These are phyloP conservation scores for Silene conica DNA, from an alignment of 148 eudicot species.

Conservation along the genomic window DNA sequence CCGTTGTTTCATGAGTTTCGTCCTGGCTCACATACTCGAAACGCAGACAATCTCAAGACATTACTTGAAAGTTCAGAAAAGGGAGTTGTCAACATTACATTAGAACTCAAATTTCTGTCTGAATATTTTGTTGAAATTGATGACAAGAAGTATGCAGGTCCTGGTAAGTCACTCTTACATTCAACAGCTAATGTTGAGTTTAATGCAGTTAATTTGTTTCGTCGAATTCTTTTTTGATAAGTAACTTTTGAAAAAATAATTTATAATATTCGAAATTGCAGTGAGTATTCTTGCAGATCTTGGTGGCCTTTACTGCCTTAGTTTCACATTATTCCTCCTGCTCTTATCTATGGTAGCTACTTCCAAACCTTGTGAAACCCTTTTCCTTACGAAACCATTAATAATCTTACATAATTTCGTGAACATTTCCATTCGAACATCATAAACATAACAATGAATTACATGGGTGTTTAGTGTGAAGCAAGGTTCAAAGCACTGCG, in stretches of 20 bases:
- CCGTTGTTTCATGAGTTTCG: slow-evolving; percentile 79
- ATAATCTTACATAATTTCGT: neutral
- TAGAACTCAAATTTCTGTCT: slow-evolving; percentile 55
- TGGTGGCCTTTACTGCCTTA: slow-evolving; percentile 79
- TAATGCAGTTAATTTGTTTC: neutral
- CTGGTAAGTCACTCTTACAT: slow-evolving; percentile 45
- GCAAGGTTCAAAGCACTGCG: slow-evolving; percentile 66
- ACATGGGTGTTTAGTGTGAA: slow-evolving; percentile 48
- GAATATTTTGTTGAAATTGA: slow-evolving; percentile 68
- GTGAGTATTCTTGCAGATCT: slow-evolving; percentile 86
- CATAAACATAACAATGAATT: neutral
- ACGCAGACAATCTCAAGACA: slow-evolving; percentile 44
- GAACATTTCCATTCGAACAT: neutral
- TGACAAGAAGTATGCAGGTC: slow-evolving; percentile 53
- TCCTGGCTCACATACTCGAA: slow-evolving; percentile 64
- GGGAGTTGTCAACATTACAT: slow-evolving; percentile 62
- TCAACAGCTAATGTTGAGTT: neutral
- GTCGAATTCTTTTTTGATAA: neutral
- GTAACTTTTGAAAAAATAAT: too few relatives aligned
- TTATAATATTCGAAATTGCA: slow-evolving; percentile 33
- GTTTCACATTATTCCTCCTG: slow-evolving; percentile 30
- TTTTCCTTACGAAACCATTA: neutral
- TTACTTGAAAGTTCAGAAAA: slow-evolving; percentile 48
- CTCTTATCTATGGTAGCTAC: slow-evolving; percentile 26
- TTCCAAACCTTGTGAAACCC: neutral